Base-by-base conservation (phyloP, 345 rosid species). In the Eucalyptus polybractea region DNA sequence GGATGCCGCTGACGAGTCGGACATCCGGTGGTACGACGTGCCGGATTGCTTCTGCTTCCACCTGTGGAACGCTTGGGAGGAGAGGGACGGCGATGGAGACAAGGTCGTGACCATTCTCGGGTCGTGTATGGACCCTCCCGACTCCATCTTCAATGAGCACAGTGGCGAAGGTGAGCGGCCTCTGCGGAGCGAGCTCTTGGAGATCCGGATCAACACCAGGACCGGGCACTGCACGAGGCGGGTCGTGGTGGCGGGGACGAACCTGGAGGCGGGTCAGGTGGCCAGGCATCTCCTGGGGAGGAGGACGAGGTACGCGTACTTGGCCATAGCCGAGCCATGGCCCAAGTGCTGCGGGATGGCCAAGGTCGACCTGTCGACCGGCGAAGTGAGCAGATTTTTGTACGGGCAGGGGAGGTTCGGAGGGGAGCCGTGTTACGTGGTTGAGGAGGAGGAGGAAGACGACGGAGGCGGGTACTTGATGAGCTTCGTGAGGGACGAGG, bases 31-130 rank as follows among this genome's bases (percentile, higher is more conserved):
- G 98, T 42, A 96, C 24, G 93, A 94, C 13, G 95, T 92, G 29
- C 95, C 96, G 3, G 90, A 89, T 86, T 94, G 95, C 56, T 95
- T 95, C 60, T 95, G 97, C 89, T 95, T 96, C 90, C 98, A 96
- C 92, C 86, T 96, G 33, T 96, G 94, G 94, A 97, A 96, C 85
- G 95, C 97, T 33, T 96, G 99, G 99, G 98, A 97, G 80, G 98
- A 95, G 90, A 90, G 2, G 33, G 87, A 89, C 7, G 90, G 86
- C 4, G 86, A 87, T 7, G 94, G 95, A 10, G 95, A 93, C 40
- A 89, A 92, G 49, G 89, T 91, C 45, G 72, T 95, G 4, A 93
- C 92, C 3, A 93, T 94, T 7, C 91, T 95, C 86, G 97, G 97
- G 27, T 96, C 98, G 11, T 96, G 99, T 89, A 95, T 96, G 97